Conservation (phyloP, 441 rosid species). For the Erodium texanum region DNA sequence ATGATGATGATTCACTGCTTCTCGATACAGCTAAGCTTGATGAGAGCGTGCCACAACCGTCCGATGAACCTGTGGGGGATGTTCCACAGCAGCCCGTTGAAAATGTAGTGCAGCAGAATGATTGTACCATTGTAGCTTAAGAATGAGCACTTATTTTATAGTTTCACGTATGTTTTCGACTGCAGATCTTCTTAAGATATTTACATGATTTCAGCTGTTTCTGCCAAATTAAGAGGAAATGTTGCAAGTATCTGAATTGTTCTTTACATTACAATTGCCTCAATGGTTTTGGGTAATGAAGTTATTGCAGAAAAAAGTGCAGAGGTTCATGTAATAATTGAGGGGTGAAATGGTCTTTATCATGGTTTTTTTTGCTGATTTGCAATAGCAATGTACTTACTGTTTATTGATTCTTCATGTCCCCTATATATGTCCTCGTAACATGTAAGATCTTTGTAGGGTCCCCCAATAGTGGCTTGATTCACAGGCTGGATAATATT, state of each 20-base stretch:
- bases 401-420: not conserved
- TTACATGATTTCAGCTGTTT: too few species aligned
- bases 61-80: slow-evolving; percentile 7
- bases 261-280: not conserved
- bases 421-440: not conserved
- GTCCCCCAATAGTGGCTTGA: not conserved
- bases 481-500: not conserved
- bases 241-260: not conserved
- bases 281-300: not conserved
- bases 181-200: too few species aligned
- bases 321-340: not conserved
- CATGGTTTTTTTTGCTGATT: not conserved
- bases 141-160: not conserved
- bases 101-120: slow-evolving; percentile 7
- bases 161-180: too few species aligned
- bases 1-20: not conserved
- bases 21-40: not conserved
- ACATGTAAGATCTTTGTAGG: too few species aligned
- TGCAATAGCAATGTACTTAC: slow-evolving; percentile 1
- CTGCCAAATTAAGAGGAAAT: too few species aligned
- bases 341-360: not conserved
- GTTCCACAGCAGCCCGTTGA: not conserved
- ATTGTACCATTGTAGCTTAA: slow-evolving; percentile 1
- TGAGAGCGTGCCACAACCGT: slow-evolving; percentile 14
- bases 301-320: not conserved